Evolutionary conservation across 2,329 filamentous ascomycete genomes (phyloP).

Genomic region (Stagonosporopsis vannaccii): DNA sequence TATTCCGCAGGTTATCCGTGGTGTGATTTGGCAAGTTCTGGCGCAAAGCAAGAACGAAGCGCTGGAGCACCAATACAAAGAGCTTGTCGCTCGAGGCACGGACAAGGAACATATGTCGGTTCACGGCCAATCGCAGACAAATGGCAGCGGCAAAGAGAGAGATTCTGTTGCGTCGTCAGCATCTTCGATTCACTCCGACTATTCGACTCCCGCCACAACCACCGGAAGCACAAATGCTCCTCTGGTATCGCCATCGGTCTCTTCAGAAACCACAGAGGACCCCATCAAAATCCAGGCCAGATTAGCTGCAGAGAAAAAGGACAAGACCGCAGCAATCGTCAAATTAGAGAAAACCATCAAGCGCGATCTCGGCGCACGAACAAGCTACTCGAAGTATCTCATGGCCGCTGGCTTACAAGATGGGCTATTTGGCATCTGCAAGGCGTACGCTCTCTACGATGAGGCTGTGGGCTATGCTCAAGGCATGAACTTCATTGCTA

Average conservation of each 20-base stretch:
- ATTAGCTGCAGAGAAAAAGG: conserved; percentile 72
- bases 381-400: conserved; percentile 96
- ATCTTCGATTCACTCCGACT: conserved; percentile 83
- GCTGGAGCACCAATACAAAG: conserved; percentile 84
- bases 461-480: conserved; percentile 95
- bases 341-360: conserved; percentile 93
- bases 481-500: conserved; percentile 98
- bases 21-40: conserved; percentile 98
- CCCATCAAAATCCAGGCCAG: conserved; percentile 70
- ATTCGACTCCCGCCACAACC: conserved; percentile 67
- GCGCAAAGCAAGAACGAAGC: conserved; percentile 95
- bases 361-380: conserved; percentile 87
- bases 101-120: conserved; percentile 68
- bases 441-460: conserved; percentile 95
- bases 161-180: conserved; percentile 78
- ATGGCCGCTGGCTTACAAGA: conserved; percentile 91
- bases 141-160: conserved; percentile 64
- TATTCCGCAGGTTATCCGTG: conserved; percentile 92
- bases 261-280: conserved; percentile 66
- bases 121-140: conserved; percentile 48
- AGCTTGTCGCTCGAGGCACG: conserved; percentile 79
- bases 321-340: conserved; percentile 73
- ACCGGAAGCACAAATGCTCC: conserved; percentile 52
- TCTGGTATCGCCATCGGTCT: conserved; percentile 59
- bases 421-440: conserved; percentile 92